phyloP scores from a whole-genome alignment of 371 early-diverging fungal species.

The Umbelopsis sp. region DNA sequence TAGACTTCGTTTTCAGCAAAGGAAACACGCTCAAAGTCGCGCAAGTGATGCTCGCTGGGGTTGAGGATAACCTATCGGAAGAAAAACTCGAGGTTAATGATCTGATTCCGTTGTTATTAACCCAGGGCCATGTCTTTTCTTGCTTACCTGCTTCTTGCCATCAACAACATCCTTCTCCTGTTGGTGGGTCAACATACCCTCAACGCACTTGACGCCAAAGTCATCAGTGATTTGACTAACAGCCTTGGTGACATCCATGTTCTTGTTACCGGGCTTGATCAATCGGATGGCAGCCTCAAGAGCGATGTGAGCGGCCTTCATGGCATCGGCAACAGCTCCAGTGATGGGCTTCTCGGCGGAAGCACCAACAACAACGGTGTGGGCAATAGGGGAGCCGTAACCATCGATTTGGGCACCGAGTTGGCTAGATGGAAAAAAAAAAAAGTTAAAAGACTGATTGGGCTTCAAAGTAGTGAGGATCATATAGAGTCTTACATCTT shows the following conservation, averaged over 20 bases:
- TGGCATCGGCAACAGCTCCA: conserved; percentile 88
- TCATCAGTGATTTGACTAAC: conserved; percentile 81
- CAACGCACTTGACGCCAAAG: conserved; percentile 87
- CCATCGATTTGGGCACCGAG: conserved; percentile 97
- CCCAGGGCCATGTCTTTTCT: background rate
- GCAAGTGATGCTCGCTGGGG: conserved; percentile 80
- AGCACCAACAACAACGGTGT: conserved; percentile 91
- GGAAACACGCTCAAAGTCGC: conserved; percentile 69
- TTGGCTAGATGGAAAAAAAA: conserved; percentile 53
- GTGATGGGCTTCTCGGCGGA: conserved; percentile 75
- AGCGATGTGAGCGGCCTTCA: conserved; percentile 87
- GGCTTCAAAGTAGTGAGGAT: no score
- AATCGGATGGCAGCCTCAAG: conserved; percentile 82
- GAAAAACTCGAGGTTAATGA: background rate
- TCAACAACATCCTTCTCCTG: conserved; percentile 86
- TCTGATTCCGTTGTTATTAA: background rate
- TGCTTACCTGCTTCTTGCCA: conserved; percentile 72
- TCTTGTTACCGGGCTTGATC: conserved; percentile 87
- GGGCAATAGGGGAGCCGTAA: conserved; percentile 84
- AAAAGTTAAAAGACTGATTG: no score
- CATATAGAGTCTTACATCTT: conserved; percentile 69
- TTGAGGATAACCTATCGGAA: conserved; percentile 78
- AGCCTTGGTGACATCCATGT: conserved; percentile 80
- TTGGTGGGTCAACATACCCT: conserved; percentile 91
- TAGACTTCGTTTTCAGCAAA: conserved; percentile 91